Percentiles rank a stretch among this genome's conserved stretches.
phyloP scores from a whole-genome alignment of 768 basidiomycete species.

The Myochromella boudieri region DNA sequence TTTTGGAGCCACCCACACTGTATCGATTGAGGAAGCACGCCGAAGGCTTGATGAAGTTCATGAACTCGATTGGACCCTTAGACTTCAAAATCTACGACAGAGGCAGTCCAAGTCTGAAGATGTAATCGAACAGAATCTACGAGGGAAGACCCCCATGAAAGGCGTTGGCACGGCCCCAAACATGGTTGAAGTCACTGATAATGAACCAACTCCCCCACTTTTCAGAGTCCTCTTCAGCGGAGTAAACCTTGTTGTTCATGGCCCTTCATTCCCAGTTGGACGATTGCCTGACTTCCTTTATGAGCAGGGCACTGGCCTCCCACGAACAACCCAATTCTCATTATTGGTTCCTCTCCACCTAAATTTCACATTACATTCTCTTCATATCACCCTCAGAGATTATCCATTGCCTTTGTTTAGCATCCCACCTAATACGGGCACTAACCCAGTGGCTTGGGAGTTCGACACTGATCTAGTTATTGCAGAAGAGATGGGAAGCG shows the following conservation, averaged over 20 bases:
- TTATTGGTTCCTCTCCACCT: slow-evolving; percentile 84
- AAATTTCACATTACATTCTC: slow-evolving; percentile 60
- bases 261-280: slow-evolving; percentile 57
- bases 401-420: slow-evolving; percentile 87
- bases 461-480: slow-evolving; percentile 81
- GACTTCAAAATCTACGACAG: slow-evolving; percentile 46
- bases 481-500: slow-evolving; percentile 81
- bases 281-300: slow-evolving; percentile 63
- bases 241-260: slow-evolving; percentile 54
- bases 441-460: slow-evolving; percentile 46
- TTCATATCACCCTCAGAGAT: slow-evolving; percentile 71
- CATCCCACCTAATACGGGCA: slow-evolving; percentile 51
- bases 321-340: slow-evolving; percentile 68
- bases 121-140: slow-evolving; percentile 42
- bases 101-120: slow-evolving; percentile 53
- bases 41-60: slow-evolving; percentile 67
- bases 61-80: slow-evolving; percentile 69
- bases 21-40: slow-evolving; percentile 72
- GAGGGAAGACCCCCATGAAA: slow-evolving; percentile 28
- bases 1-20: slow-evolving; percentile 62
- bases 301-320: slow-evolving; percentile 67
- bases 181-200: slow-evolving; percentile 38
- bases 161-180: slow-evolving; percentile 38
- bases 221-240: slow-evolving; percentile 63
- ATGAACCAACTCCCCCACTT: slow-evolving; percentile 56